These are phyloP conservation scores for Phytopythium montanum DNA, from an alignment of 352 stramenopile genomes.

Conservation along the genomic window DNA sequence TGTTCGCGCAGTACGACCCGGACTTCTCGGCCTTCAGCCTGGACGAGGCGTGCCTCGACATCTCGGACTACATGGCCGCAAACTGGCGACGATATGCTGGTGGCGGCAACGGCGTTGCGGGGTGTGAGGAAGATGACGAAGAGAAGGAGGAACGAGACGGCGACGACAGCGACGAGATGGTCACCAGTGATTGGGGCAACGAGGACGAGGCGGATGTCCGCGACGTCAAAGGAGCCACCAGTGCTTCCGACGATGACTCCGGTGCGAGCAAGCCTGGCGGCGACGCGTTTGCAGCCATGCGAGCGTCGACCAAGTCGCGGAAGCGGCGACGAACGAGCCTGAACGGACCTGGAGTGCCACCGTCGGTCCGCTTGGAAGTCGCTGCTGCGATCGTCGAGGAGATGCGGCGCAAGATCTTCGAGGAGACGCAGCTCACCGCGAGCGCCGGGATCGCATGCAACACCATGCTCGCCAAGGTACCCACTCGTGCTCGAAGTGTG, in stretches of 20 bases:
- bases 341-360: neutral
- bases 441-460: constrained; percentile 93
- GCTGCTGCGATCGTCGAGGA: constrained; percentile 70
- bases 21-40: constrained; percentile 89
- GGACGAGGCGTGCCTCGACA: constrained; percentile 95
- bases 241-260: neutral
- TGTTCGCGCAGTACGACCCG: constrained; percentile 94
- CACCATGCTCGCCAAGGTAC: constrained; percentile 92
- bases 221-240: neutral
- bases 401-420: constrained; percentile 80
- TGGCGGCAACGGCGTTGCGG: neutral
- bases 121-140: neutral
- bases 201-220: constrained; percentile 4
- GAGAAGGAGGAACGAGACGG: neutral
- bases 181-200: neutral
- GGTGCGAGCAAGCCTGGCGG: neutral
- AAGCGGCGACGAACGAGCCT: neutral
- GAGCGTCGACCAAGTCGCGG: neutral
- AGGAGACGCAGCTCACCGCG: constrained; percentile 90
- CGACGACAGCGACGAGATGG: neutral
- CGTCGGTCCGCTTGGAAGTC: constrained; percentile 23
- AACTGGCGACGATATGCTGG: constrained; percentile 50
- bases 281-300: neutral
- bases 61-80: constrained; percentile 85
- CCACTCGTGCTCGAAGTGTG: neutral